phyloP scores from a whole-genome alignment of 108 stramenopile genomes.

The Licmophora abbreviata region DNA sequence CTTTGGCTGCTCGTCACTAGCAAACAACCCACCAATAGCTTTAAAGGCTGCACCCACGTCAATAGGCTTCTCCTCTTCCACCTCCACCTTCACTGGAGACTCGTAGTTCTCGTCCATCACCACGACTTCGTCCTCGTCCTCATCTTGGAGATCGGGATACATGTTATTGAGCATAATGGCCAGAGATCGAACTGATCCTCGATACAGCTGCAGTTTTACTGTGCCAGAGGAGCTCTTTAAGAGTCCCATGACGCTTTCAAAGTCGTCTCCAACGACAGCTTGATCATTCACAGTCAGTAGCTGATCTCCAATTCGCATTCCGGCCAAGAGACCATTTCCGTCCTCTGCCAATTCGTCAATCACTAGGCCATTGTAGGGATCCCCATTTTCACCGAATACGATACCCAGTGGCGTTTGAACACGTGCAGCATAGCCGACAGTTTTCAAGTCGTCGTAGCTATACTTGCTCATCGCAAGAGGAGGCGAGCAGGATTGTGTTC shows the following conservation, averaged over 20 bases:
- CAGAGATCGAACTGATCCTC: constrained; percentile 16
- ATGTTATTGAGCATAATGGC: constrained; percentile 19
- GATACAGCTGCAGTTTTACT: constrained; percentile 13
- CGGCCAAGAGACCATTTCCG: constrained; percentile 18
- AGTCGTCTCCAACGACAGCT: constrained; percentile 17
- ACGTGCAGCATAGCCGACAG: constrained; percentile 8
- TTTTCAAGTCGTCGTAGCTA: background rate
- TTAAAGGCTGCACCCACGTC: constrained; percentile 6
- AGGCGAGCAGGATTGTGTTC: no score
- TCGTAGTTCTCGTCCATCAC: constrained; percentile 39
- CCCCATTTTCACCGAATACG: constrained; percentile 32
- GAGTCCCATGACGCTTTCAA: constrained; percentile 24
- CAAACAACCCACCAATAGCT: constrained; percentile 5
- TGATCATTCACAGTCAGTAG: constrained; percentile 21
- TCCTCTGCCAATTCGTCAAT: constrained; percentile 25
- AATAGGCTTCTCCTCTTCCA: constrained; percentile 20
- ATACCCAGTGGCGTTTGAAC: constrained; percentile 24
- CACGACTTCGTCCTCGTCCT: constrained; percentile 19
- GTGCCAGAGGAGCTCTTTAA: constrained; percentile 4
- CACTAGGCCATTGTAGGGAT: constrained; percentile 19
- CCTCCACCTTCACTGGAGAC: constrained; percentile 19
- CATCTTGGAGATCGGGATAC: constrained; percentile 12
- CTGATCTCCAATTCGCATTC: constrained; percentile 25
- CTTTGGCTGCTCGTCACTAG: constrained; percentile 6
- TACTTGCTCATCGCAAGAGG: no score